Base-by-base conservation (phyloP, 1,284 basidiomycete species). In the Ceratobasidium sp. region DNA sequence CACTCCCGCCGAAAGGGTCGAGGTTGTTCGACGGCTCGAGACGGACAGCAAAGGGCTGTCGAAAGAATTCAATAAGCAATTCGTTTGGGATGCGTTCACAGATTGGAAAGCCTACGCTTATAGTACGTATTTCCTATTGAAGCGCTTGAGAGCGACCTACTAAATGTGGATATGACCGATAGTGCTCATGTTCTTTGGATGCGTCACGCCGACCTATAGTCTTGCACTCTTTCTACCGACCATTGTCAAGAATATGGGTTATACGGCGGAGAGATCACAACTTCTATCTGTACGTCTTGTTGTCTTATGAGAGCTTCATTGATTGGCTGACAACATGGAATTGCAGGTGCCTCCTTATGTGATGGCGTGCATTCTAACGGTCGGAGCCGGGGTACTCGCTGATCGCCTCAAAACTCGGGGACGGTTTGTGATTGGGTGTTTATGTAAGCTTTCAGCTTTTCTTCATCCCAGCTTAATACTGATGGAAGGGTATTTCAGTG, bases 21-120 rank as follows among this genome's bases (percentile, higher is more conserved):
- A 84, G 76, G 81, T 87, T 23, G 79, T 87, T 58, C 80, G 82
- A 3, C 81, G 86, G 9, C 80, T 88, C n/a, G 83, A 85, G 73
- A 79, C 80, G 1, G 87, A 88, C 76, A 82, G 81, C 80, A 83
- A 83, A 64, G 82, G 82, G 23, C 82, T 81, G 76, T 88, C 88
- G 1, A 87, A 89, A 76, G 78, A 78, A 21, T 85, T 87, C 80
- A 81, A 82, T 75, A 79, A 80, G 76, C 82, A 81, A 71, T 84
- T 84, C 69, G 79, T 88, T 16, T 83, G 81, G 82, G 83, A 86
- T 70, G 83, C 82, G 50, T 78, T 88, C 18, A 77, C 76, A n/a
- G 87, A 88, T 76, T 84, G 83, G 83, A 88, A 88, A 79, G 86
- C 85, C 0, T 88, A 83, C 78, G 73, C 84, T n/a, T 84, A 82